Conservation (phyloP, 495 filamentous ascomycete species). For the Saxispiralis lemnorum region DNA sequence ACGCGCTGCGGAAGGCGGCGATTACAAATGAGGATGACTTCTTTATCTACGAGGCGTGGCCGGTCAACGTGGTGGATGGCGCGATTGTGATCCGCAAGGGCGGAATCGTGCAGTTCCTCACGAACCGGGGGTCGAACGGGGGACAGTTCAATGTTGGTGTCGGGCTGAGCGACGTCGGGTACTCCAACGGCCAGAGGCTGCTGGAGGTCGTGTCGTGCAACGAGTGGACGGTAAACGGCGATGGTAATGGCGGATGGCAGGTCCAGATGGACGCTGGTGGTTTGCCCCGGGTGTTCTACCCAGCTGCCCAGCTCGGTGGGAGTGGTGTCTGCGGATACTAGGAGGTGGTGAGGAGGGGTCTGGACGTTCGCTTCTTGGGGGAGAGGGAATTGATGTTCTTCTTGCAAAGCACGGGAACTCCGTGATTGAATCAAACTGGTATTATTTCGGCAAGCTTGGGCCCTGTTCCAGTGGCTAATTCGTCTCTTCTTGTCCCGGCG, state of each 20-base stretch:
- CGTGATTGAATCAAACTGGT: too few species aligned
- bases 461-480: too few species aligned
- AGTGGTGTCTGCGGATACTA: conserved; percentile 18
- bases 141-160: conserved; percentile 28
- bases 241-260: conserved; percentile 14
- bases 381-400: too few species aligned
- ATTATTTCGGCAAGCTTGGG: too few species aligned
- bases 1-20: conserved; percentile 41
- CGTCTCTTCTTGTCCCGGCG: too few species aligned
- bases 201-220: conserved; percentile 33
- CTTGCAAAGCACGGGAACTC: too few species aligned
- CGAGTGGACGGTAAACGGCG: conserved; percentile 21
- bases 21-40: conserved; percentile 31
- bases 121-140: conserved; percentile 37
- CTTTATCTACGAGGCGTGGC: conserved; percentile 34
- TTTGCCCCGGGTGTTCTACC: conserved; percentile 18
- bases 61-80: conserved; percentile 37
- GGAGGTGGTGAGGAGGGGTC: too few species aligned
- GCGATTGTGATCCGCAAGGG: conserved; percentile 54
- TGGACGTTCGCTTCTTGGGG: too few species aligned
- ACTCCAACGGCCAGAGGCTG: conserved; percentile 19
- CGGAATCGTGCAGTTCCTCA: conserved; percentile 42
- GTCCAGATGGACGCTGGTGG: conserved; percentile 18
- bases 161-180: conserved; percentile 23
- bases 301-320: conserved; percentile 7